These are phyloP conservation scores for Luzula sylvatica DNA, from an alignment of 176 grass and related monocot genomes.

Conservation along the genomic window DNA sequence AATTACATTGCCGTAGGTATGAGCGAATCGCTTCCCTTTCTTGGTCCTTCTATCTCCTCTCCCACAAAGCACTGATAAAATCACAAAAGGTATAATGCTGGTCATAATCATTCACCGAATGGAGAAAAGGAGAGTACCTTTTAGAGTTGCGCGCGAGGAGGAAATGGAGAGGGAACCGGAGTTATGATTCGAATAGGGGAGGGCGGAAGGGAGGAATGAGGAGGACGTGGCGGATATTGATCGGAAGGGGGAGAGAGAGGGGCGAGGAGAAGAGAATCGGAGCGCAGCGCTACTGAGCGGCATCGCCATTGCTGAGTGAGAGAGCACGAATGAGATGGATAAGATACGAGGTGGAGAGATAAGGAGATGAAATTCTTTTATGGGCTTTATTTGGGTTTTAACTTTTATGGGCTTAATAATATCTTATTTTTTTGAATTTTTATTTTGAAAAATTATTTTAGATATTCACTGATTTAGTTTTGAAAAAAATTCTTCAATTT, in stretches of 20 bases:
- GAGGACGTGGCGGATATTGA: neutral
- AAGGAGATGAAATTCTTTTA: neutral
- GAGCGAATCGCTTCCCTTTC: conserved; percentile 14
- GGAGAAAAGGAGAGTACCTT: neutral
- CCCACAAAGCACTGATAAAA: conserved; percentile 11
- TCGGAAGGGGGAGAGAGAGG: neutral
- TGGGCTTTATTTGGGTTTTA: too few relatives aligned
- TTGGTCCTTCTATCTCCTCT: conserved; percentile 18
- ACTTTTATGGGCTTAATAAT: too few relatives aligned
- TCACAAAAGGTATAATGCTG: neutral
- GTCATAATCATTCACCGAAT: neutral
- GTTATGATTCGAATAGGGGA: neutral
- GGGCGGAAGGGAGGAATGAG: neutral
- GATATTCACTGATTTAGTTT: too few relatives aligned
- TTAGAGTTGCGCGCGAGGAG: neutral
- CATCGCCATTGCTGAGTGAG: conserved; percentile 15
- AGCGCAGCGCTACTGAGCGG: neutral
- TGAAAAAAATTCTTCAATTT: too few relatives aligned
- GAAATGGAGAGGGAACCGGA: conserved; percentile 1
- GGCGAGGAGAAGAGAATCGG: neutral
- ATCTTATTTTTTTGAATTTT: too few relatives aligned
- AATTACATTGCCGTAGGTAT: conserved; percentile 17
- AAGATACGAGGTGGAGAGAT: neutral
- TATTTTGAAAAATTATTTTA: too few relatives aligned
- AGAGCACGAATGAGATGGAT: too few relatives aligned